A percentile compares a stretch with the other conserved stretches of the same genome.
Conservation (phyloP, 768 basidiomycete species). For the Stropharia rugosoannulata region DNA sequence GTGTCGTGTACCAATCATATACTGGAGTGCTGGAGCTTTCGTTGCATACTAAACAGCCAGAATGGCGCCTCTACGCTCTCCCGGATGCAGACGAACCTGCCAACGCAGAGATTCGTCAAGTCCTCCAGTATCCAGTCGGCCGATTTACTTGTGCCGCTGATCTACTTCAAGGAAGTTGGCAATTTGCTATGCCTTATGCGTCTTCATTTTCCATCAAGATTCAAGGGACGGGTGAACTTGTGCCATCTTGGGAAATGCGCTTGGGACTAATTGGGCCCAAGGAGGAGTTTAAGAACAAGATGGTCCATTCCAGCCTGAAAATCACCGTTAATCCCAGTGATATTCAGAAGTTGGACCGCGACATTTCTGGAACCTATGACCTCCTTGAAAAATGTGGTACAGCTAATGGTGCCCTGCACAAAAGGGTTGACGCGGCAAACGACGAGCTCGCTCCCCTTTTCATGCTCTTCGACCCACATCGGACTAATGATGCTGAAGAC, state of each 20-base stretch:
- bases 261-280: slow-evolving; percentile 59
- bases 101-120: slow-evolving; percentile 74
- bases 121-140: slow-evolving; percentile 76
- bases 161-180: slow-evolving; percentile 74
- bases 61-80: slow-evolving; percentile 84
- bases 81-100: slow-evolving; percentile 68
- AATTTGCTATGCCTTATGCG: slow-evolving; percentile 70
- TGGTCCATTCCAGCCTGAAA: slow-evolving; percentile 65
- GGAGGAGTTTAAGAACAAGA: slow-evolving; percentile 63
- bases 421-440: slow-evolving; percentile 49
- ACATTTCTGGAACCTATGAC: slow-evolving; percentile 77
- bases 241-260: slow-evolving; percentile 83
- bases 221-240: slow-evolving; percentile 61
- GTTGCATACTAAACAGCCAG: slow-evolving; percentile 72
- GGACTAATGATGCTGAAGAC: slow-evolving; percentile 76
- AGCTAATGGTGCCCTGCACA: slow-evolving; percentile 82
- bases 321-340: slow-evolving; percentile 56
- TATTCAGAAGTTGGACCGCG: slow-evolving; percentile 59
- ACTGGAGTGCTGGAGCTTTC: slow-evolving; percentile 71
- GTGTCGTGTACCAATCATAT: slow-evolving; percentile 72
- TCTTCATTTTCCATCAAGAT: slow-evolving; percentile 60
- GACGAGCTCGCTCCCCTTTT: slow-evolving; percentile 60
- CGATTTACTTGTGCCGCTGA: slow-evolving; percentile 57
- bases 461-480: slow-evolving; percentile 84
- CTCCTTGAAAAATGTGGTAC: slow-evolving; percentile 88